phyloP scores from a whole-genome alignment of 805 yeast genomes.

The Pichia deserticola region DNA sequence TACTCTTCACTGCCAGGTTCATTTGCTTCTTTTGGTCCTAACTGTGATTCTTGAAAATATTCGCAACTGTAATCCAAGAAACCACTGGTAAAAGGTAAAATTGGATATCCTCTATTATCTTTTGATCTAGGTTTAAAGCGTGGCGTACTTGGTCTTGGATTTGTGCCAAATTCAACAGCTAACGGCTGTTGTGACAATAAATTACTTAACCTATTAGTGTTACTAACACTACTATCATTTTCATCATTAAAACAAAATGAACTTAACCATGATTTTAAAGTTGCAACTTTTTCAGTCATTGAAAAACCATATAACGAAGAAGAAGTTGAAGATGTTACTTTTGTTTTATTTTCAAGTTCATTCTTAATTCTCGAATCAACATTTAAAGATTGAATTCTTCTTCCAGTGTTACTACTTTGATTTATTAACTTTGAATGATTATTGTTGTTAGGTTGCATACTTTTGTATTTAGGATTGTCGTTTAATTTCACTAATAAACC shows the following conservation, averaged over 20 bases:
- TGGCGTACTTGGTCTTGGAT: constrained; percentile 51
- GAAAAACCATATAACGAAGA: constrained; percentile 12
- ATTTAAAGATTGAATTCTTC: constrained; percentile 22
- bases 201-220: constrained; percentile 17
- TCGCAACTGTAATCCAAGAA: constrained; percentile 76
- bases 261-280: constrained; percentile 17
- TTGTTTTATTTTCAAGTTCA: constrained; percentile 2
- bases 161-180: constrained; percentile 31
- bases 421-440: not conserved
- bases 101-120: constrained; percentile 29
- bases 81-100: constrained; percentile 50
- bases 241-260: constrained; percentile 17
- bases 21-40: constrained; percentile 75
- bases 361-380: constrained; percentile 9
- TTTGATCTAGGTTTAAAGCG: constrained; percentile 34
- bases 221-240: constrained; percentile 16
- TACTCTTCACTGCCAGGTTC: constrained; percentile 90
- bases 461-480: not conserved
- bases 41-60: constrained; percentile 94
- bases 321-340: constrained; percentile 2
- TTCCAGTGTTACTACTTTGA: not conserved
- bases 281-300: constrained; percentile 7
- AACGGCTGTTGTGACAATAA: constrained; percentile 22
- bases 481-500: constrained; percentile 1
- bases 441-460: not conserved